A percentile compares a stretch with the other conserved stretches of the same genome.
phyloP scores from a whole-genome alignment of 768 basidiomycete species.

The Cystofilobasidium macerans region DNA sequence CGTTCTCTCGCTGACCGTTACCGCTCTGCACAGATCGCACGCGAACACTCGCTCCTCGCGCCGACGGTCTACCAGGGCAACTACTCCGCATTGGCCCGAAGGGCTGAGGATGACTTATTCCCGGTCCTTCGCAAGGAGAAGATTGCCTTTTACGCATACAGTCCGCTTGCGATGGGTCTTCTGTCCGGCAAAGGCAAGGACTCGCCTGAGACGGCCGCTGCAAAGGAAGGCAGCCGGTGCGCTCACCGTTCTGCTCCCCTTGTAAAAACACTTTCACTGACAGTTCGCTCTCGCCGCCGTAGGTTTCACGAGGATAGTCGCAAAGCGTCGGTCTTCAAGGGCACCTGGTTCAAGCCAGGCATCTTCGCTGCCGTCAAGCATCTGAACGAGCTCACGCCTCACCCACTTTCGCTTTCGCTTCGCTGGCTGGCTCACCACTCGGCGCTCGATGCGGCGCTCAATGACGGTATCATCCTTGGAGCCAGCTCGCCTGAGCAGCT shows the following conservation, averaged over 20 bases:
- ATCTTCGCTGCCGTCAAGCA: conserved; percentile 9
- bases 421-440: conserved; percentile 12
- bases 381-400: neutral
- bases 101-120: conserved; percentile 9
- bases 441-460: neutral
- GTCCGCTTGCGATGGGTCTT: conserved; percentile 14
- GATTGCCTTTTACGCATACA: conserved; percentile 12
- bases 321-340: conserved; percentile 10
- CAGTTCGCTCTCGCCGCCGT: neutral
- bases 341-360: conserved; percentile 3
- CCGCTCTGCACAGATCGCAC: conserved; percentile 8
- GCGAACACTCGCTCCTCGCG: neutral
- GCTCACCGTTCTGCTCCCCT: neutral
- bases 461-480: conserved; percentile 8
- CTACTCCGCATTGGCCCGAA: conserved; percentile 11
- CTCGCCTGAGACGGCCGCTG: neutral
- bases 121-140: conserved; percentile 14
- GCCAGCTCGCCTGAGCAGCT: conserved; percentile 2
- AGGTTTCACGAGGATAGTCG: conserved; percentile 1
- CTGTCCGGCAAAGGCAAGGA: conserved; percentile 9
- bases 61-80: conserved; percentile 21
- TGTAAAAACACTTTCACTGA: neutral
- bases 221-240: neutral
- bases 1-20: no score
- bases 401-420: conserved; percentile 5